phyloP scores from a whole-genome alignment of 1,139 yeast genomes.

The Nakaseomyces kungkrabaensis region DNA sequence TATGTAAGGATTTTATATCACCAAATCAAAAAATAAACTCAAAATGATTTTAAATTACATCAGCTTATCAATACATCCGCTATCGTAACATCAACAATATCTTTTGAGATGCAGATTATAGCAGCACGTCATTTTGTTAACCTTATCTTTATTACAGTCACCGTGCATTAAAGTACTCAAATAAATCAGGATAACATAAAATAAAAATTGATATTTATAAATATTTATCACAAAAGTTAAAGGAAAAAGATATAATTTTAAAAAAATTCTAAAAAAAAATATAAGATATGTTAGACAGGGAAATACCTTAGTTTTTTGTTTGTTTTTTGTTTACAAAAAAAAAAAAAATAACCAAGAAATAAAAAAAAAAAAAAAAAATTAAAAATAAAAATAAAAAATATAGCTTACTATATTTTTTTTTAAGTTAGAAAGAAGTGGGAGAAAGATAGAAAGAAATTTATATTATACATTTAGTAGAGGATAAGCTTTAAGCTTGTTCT shows the following conservation, averaged over 20 bases:
- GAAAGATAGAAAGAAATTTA: neutral
- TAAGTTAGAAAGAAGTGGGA: neutral
- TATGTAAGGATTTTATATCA: too few species aligned
- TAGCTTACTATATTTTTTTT: neutral
- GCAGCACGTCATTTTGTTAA: too few species aligned
- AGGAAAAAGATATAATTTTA: neutral
- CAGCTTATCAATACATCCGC: too few species aligned
- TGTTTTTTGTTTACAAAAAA: neutral
- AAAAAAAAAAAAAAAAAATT: neutral
- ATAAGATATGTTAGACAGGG: neutral
- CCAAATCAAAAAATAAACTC: too few species aligned
- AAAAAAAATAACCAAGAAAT: neutral
- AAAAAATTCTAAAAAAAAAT: neutral
- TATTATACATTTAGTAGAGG: neutral
- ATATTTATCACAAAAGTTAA: neutral
- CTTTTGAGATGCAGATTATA: too few species aligned
- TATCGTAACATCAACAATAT: too few species aligned
- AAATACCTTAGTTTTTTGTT: neutral
- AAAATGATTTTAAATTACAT: too few species aligned
- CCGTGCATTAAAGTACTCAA: too few species aligned
- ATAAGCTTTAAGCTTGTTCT: slow-evolving; percentile 5
- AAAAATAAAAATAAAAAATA: neutral
- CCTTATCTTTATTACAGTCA: too few species aligned
- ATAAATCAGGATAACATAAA: too few species aligned
- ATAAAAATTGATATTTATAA: too few species aligned